Conservation (phyloP, 192 early-diverging fungal genomes). For the Entrophospora sp. region DNA sequence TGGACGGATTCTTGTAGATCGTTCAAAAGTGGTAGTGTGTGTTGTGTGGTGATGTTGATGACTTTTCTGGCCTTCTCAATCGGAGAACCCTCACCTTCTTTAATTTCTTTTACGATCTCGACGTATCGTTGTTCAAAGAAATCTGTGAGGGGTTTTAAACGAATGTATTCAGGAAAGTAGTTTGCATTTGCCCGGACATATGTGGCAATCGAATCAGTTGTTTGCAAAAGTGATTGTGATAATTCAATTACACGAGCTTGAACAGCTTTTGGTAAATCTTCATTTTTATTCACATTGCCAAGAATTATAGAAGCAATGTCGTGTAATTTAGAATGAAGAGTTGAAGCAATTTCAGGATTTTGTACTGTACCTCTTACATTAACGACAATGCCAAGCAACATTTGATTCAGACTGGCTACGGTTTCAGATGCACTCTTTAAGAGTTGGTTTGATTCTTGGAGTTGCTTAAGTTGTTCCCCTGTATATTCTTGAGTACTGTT, state of each 20-base stretch:
- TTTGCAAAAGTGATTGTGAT: conserved; percentile 15
- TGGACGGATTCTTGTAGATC: too few relatives aligned
- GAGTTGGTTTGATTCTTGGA: conserved; percentile 1
- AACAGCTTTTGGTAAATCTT: conserved; percentile 26
- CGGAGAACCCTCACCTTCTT: conserved; percentile 34
- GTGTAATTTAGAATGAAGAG: not conserved
- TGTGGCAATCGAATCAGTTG: conserved; percentile 27
- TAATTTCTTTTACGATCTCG: conserved; percentile 37
- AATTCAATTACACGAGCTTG: conserved; percentile 22
- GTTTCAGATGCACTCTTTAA: not conserved
- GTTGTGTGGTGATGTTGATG: conserved; percentile 36
- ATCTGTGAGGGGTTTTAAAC: conserved; percentile 31
- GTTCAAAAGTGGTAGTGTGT: conserved; percentile 43
- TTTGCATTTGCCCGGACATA: conserved; percentile 32
- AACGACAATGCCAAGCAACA: not conserved
- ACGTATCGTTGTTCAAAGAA: conserved; percentile 41
- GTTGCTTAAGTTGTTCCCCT: not conserved
- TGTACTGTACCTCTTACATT: not conserved
- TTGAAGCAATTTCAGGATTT: not conserved
- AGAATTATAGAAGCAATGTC: conserved; percentile 18
- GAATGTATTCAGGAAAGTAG: conserved; percentile 26
- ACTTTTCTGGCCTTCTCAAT: conserved; percentile 48
- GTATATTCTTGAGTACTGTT: not conserved
- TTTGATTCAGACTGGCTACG: not conserved
- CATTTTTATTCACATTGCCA: conserved; percentile 24